Evolutionary conservation across 306 rosid genomes (phyloP).

Genomic region (Cicer judaicum): DNA sequence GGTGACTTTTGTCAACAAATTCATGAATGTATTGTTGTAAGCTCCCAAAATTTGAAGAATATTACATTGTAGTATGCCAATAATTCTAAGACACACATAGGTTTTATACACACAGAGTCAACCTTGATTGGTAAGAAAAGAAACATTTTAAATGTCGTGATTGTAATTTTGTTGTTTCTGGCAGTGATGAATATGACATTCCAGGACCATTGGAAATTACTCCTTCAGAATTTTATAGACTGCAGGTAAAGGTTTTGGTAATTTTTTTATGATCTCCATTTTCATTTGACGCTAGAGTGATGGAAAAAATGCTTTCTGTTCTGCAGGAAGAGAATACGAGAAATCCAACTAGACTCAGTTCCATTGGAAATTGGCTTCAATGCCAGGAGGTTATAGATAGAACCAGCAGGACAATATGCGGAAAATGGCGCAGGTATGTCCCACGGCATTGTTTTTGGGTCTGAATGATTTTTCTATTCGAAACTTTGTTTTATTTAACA

Average conservation of each 20-base stretch:
- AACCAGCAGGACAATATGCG: conserved; percentile 65
- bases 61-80: conserved; percentile 11
- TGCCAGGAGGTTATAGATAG: conserved; percentile 66
- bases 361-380: conserved; percentile 90
- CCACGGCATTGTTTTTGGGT: conserved; percentile 17
- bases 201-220: conserved; percentile 61
- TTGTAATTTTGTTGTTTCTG: conserved; percentile 43
- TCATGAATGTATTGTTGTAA: background rate
- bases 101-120: background rate
- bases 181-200: conserved; percentile 59
- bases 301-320: conserved; percentile 44
- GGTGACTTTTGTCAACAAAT: background rate
- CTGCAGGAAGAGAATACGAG: conserved; percentile 58
- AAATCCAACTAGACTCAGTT: conserved; percentile 50
- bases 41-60: background rate
- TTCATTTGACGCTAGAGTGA: conserved; percentile 41
- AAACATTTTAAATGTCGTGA: background rate
- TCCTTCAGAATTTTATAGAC: conserved; percentile 52
- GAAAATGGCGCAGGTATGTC: conserved; percentile 93
- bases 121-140: background rate
- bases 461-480: conserved; percentile 21
- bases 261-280: conserved; percentile 32
- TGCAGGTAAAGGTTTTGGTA: conserved; percentile 55
- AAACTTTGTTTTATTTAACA: conserved; percentile 16
- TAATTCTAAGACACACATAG: background rate